A percentile compares a stretch with the other conserved stretches of the same genome.
These are phyloP conservation scores for Bryoerythrophyllum caledonicum DNA, from an alignment of 225 moss, liverwort and hornwort species.

Conservation along the genomic window DNA sequence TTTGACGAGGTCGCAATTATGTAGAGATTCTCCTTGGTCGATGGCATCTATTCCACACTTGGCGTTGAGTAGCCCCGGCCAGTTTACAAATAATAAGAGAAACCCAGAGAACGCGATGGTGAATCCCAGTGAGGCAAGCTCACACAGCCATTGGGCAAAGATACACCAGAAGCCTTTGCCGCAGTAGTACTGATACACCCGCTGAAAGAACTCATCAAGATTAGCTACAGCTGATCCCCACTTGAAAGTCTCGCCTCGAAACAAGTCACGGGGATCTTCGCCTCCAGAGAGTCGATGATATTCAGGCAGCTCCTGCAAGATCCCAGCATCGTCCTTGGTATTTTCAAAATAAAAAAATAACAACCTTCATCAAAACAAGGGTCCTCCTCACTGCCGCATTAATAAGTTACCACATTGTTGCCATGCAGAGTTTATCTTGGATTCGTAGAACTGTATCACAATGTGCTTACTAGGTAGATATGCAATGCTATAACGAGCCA, in stretches of 20 bases:
- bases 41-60: slow-evolving; percentile 82
- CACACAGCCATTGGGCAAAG: slow-evolving; percentile 93
- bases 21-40: slow-evolving; percentile 69
- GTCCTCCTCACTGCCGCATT: background rate
- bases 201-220: slow-evolving; percentile 94
- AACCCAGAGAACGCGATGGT: slow-evolving; percentile 96
- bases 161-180: slow-evolving; percentile 99
- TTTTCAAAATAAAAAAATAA: slow-evolving; percentile 3
- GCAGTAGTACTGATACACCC: slow-evolving; percentile 95
- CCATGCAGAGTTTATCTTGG: background rate
- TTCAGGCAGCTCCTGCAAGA: slow-evolving; percentile 85
- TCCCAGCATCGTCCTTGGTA: slow-evolving; percentile 7
- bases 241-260: slow-evolving; percentile 82
- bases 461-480: background rate
- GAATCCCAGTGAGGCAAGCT: slow-evolving; percentile 87
- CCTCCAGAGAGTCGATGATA: slow-evolving; percentile 73
- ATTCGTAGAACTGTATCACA: background rate
- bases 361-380: slow-evolving; percentile 2
- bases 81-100: slow-evolving; percentile 88
- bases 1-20: slow-evolving; percentile 82
- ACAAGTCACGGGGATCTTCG: slow-evolving; percentile 86
- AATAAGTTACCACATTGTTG: background rate
- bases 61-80: slow-evolving; percentile 81
- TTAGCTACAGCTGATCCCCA: slow-evolving; percentile 84
- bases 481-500: background rate